Base-by-base conservation (phyloP, 2,329 filamentous ascomycete genomes). In the Hymenotorrendiella dingleyae region DNA sequence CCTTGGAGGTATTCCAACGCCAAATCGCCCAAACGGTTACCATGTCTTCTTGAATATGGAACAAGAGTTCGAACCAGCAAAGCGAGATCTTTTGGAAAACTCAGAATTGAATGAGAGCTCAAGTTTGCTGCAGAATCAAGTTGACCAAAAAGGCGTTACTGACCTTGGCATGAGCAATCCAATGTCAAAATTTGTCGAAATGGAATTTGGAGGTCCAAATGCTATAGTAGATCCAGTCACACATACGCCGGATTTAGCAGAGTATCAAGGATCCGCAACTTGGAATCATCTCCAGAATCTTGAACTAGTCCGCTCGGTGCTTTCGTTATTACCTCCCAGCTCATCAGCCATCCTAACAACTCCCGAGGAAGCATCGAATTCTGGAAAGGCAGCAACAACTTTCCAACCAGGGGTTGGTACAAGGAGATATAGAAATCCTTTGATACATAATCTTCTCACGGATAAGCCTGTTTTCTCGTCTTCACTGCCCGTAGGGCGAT, bases 391-490 rank as follows among this genome's bases (percentile, higher is more conserved):
- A 30, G 41, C 46, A 11, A 49, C 56, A 21, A 55, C 60, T 11
- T 56, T 55, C 38, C 53, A 57, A 16, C 49, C 52, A 19, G 54
- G 56, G 37, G 70, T 79, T 45, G 69, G 69, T 44, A 79, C 75
- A 40, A 71, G 74, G 62, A 67, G 74, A 63, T 75, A 79, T 44
- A 46, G 55, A 41, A 98, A 98, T 56, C 89, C 90, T 0, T 70
- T 98, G 1, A 93, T 98, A 34, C 89, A 98, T 65, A 97, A 96
- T 56, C 78, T 98, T 1, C 74, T 98, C 8, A 98, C 93, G 2
- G 93, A 98, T 65, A 94, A 95, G 58, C 91, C 93, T 0, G 77
- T 90, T 11, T 84, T 89, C 52, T 97, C 93, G 1, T 93, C 93
- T 1, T 98, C 93, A 0, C 71, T 98, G 0, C 93, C 93, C 0